These are phyloP conservation scores for Arthrobotrys megalospora DNA, from an alignment of 2,329 filamentous ascomycete species.

Conservation along the genomic window DNA sequence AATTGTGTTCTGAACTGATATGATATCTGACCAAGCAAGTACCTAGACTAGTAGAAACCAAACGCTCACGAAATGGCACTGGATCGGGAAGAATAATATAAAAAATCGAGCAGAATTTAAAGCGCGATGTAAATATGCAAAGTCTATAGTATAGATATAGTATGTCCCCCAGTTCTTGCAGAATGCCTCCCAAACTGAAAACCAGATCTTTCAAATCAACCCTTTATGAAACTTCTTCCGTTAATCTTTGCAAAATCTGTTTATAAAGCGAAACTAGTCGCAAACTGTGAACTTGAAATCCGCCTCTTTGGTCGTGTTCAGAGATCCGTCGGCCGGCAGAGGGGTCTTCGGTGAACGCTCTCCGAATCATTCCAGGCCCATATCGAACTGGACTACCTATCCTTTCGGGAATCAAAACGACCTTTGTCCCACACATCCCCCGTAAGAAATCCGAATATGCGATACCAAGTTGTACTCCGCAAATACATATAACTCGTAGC, in stretches of 20 bases:
- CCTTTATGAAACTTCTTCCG: constrained; percentile 36
- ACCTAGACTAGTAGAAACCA: too few relatives aligned
- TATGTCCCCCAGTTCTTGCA: too few relatives aligned
- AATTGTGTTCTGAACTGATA: too few relatives aligned
- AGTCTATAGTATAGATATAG: too few relatives aligned
- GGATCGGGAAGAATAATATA: too few relatives aligned
- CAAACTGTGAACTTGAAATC: constrained; percentile 32
- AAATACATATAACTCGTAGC: constrained; percentile 48
- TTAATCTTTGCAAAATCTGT: constrained; percentile 34
- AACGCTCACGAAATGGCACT: too few relatives aligned
- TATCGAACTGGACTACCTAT: constrained; percentile 15
- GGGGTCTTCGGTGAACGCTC: constrained; percentile 33
- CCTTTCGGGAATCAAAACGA: constrained; percentile 30
- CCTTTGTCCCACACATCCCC: constrained; percentile 32
- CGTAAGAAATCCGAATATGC: constrained; percentile 44
- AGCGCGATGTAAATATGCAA: too few relatives aligned
- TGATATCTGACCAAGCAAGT: too few relatives aligned
- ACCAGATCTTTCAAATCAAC: too few relatives aligned
- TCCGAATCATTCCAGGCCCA: constrained; percentile 33
- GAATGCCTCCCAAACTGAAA: too few relatives aligned
- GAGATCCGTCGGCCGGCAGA: constrained; percentile 4
- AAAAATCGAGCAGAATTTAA: too few relatives aligned
- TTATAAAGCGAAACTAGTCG: constrained; percentile 33
- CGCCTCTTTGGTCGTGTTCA: constrained; percentile 26
- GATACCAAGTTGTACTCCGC: constrained; percentile 44